Percentiles rank a stretch among this genome's conserved stretches.
These are phyloP conservation scores for Chaetomium strumarium DNA, from an alignment of 2,329 filamentous ascomycete species.

Conservation along the genomic window DNA sequence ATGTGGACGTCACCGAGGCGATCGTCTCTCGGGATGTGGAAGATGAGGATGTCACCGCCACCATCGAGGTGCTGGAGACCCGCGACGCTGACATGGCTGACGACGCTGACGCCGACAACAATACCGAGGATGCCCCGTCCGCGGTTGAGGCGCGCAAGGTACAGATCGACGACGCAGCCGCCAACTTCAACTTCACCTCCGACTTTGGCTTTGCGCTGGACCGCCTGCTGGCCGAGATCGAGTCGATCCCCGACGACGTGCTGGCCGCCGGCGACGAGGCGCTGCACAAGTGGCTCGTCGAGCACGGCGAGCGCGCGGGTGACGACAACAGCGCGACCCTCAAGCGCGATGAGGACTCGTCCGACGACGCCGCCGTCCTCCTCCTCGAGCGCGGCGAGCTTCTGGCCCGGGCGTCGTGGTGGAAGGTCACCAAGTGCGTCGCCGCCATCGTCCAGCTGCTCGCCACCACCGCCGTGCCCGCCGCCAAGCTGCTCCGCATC, in stretches of 20 bases:
- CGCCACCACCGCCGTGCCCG: constrained; percentile 21
- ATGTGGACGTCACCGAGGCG: no score
- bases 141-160: neutral
- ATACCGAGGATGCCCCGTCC: neutral
- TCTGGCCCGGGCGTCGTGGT: constrained; percentile 16
- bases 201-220: constrained; percentile 17
- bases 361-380: neutral
- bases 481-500: constrained; percentile 24
- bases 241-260: constrained; percentile 22
- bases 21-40: neutral
- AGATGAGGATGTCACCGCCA: no score
- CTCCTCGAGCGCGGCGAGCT: constrained; percentile 9
- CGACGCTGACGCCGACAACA: neutral
- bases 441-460: constrained; percentile 21
- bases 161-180: neutral
- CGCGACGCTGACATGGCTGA: neutral
- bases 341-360: constrained; percentile 3
- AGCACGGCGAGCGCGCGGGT: constrained; percentile 16
- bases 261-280: constrained; percentile 22
- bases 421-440: constrained; percentile 23
- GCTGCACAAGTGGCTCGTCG: constrained; percentile 22
- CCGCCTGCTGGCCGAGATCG: constrained; percentile 18
- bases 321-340: constrained; percentile 6
- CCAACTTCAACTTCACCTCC: constrained; percentile 16
- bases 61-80: neutral